Evolutionary conservation across 1,284 basidiomycete species (phyloP).

Genomic region (Microbotryomycetes sp.): DNA sequence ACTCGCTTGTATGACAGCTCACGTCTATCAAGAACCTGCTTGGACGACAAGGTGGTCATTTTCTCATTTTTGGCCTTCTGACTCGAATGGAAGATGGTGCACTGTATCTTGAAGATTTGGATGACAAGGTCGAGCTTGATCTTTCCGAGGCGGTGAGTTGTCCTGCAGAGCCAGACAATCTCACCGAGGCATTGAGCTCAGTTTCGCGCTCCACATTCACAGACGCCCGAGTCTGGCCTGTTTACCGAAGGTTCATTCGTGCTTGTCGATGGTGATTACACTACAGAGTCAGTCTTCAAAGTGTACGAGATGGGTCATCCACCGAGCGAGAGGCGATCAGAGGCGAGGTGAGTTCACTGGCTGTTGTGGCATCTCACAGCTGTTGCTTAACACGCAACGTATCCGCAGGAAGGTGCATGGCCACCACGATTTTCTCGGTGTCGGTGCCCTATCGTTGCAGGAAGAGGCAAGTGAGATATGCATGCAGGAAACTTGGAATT

Average conservation of each 20-base stretch:
- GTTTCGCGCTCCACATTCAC: background rate
- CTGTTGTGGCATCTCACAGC: background rate
- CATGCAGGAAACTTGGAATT: background rate
- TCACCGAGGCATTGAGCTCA: background rate
- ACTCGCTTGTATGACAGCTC: slow-evolving; percentile 51
- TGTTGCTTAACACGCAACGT: background rate
- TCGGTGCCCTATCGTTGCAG: slow-evolving; percentile 79
- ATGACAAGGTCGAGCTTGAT: slow-evolving; percentile 84
- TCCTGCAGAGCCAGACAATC: no score
- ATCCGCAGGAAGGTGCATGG: slow-evolving; percentile 58
- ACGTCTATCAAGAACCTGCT: slow-evolving; percentile 94
- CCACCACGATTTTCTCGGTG: slow-evolving; percentile 89
- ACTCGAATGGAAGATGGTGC: slow-evolving; percentile 81
- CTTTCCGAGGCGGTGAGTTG: slow-evolving; percentile 71
- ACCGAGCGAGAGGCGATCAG: slow-evolving; percentile 79
- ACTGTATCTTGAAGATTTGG: slow-evolving; percentile 86
- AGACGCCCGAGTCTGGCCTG: slow-evolving; percentile 88
- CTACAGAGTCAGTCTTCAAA: slow-evolving; percentile 76
- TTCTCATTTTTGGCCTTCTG: slow-evolving; percentile 90
- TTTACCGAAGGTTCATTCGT: slow-evolving; percentile 96
- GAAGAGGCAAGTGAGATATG: slow-evolving; percentile 64
- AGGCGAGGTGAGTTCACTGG: slow-evolving; percentile 56
- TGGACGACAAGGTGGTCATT: slow-evolving; percentile 81
- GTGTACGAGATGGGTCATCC: slow-evolving; percentile 96
- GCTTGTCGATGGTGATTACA: slow-evolving; percentile 93